Base-by-base conservation (phyloP, 2,329 filamentous ascomycete species). In the Mariannaea sp. region DNA sequence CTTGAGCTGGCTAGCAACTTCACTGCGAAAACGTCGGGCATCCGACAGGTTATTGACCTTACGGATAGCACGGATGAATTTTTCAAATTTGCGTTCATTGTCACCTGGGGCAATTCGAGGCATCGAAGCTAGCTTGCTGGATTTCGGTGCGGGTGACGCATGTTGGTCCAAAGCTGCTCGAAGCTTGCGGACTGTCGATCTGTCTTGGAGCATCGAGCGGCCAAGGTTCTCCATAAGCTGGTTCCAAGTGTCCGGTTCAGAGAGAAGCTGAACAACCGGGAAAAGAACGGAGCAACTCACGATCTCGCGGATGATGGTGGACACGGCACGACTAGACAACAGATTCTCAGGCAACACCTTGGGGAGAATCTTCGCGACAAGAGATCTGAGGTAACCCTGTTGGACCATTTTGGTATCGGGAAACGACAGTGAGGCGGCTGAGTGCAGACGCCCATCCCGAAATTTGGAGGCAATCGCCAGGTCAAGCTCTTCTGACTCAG, bases 221-320 rank as follows among this genome's bases (percentile, higher is more conserved):
- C 92, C 89, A 72, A 87, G 91, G 50, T 87, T 92, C 72, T 97
- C 93, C 80, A 97, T 91, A 55, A 96, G 73, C 71, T 97, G 92
- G 66, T 99, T 97, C 93, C 93, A 99, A 7, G 89, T 96, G 74
- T 99, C 95, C 1, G 95, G 92, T 63, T 99, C 93, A 5, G 90
- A 84, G 14, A 99, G 77, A 57, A 92, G 77, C 64, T 88, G 85
- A 68, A 97, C 80, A 17, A 95, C 76, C 1, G 94, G 94, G 35
- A 85, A 86, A 30, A 99, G 77, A 32, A 99, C 87, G n/a, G 91
- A 90, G 71, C 94, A 97, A 17, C 91, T 81, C n/a, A 97, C 84
- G 56, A 99, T 87, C 74, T 99, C 95, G 63, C 89, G 86, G 55
- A 97, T 82, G 48, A 99, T 77, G 29, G 87, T 88, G 26, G 83